Percentiles rank a stretch among this genome's conserved stretches.
phyloP scores from a whole-genome alignment of 139 green algal species.

The Eudorina sp. region DNA sequence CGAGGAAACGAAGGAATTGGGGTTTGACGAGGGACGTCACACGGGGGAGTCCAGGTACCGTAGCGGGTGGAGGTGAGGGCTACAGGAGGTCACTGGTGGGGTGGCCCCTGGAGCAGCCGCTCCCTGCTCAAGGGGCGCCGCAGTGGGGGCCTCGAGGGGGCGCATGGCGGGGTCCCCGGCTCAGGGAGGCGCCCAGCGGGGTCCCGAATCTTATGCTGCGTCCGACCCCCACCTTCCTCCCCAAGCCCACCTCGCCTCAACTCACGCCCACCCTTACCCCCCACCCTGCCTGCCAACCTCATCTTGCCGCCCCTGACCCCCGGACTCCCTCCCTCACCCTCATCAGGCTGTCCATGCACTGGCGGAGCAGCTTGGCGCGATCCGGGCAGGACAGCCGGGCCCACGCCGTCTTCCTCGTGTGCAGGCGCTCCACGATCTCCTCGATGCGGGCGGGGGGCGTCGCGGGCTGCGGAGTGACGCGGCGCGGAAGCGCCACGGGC shows the following conservation, averaged over 20 bases:
- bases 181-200: no score
- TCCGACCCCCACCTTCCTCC: no score
- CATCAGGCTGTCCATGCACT: constrained; percentile 64
- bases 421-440: constrained; percentile 48
- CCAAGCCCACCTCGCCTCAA: neutral
- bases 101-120: no score
- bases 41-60: no score
- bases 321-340: neutral
- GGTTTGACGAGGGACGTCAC: no score
- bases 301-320: neutral
- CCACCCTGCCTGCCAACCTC: neutral
- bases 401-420: constrained; percentile 66
- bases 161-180: no score
- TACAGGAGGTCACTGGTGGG: no score
- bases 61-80: no score
- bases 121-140: no score
- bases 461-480: neutral
- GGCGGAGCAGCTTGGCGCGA: constrained; percentile 64
- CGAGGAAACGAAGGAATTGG: neutral
- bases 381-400: neutral
- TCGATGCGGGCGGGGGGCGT: neutral
- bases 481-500: constrained; percentile 42
- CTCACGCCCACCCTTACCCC: neutral
- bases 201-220: no score
- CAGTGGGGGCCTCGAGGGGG: no score